Conservation (phyloP, 176 grass and related monocot genomes). For the Urochloa ruziziensis region DNA sequence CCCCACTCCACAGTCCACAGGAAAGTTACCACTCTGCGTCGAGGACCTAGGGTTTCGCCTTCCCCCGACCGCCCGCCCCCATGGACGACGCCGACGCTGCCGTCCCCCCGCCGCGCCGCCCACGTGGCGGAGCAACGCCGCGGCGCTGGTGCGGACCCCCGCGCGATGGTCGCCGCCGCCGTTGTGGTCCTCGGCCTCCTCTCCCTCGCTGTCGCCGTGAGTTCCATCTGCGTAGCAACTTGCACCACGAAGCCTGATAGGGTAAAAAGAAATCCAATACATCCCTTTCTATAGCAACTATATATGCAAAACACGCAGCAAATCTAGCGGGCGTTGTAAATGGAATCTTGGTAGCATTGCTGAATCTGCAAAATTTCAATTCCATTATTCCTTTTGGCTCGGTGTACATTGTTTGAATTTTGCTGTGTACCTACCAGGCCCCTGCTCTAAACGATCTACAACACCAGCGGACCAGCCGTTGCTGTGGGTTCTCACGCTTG, state of each 20-base stretch:
- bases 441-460: not conserved
- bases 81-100: not conserved
- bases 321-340: not conserved
- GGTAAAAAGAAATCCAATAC: not conserved
- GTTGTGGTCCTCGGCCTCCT: not conserved
- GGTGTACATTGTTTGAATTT: not conserved
- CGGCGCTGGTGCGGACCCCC: not conserved
- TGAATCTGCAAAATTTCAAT: not conserved
- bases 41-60: too few species aligned
- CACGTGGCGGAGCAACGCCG: not conserved
- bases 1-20: too few species aligned
- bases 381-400: not conserved
- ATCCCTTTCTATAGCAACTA: not conserved
- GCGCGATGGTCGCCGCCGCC: not conserved
- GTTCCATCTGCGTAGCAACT: not conserved
- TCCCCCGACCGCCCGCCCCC: too few species aligned
- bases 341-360: not conserved
- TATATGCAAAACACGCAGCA: not conserved
- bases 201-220: not conserved
- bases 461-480: not conserved
- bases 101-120: not conserved
- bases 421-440: not conserved
- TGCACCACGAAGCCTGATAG: too few species aligned
- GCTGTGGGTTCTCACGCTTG: not conserved
- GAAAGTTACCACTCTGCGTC: too few species aligned